These are phyloP conservation scores for Hymenoscyphus scutula DNA, from an alignment of 2,329 filamentous ascomycete species.

Conservation along the genomic window DNA sequence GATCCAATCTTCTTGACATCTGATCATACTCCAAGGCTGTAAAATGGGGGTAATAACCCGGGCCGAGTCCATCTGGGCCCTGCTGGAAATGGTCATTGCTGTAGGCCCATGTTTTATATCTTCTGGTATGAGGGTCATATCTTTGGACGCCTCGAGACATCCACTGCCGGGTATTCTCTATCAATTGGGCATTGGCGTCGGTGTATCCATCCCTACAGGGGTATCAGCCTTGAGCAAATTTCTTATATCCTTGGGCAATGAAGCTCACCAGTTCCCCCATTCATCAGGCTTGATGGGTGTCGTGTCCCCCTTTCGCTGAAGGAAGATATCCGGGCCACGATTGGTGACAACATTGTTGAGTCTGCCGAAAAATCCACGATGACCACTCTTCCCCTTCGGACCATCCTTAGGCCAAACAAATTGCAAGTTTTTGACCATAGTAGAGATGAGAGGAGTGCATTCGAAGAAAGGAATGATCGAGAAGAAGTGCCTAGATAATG, in stretches of 20 bases:
- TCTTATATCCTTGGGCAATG: background rate
- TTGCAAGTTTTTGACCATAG: slow-evolving; percentile 19
- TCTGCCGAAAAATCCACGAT: slow-evolving; percentile 31
- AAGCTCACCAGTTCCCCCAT: slow-evolving; percentile 34
- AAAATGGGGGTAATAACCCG: slow-evolving; percentile 28
- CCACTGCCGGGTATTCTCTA: slow-evolving; percentile 10
- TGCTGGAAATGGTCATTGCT: slow-evolving; percentile 22
- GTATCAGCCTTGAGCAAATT: too few relatives aligned
- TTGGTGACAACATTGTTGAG: slow-evolving; percentile 40
- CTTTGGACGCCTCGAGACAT: slow-evolving; percentile 22
- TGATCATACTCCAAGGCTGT: slow-evolving; percentile 24
- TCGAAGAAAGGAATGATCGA: background rate
- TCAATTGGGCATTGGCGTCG: slow-evolving; percentile 10
- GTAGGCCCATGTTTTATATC: slow-evolving; percentile 29
- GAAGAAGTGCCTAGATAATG: background rate
- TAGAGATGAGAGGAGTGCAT: background rate
- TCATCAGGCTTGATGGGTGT: slow-evolving; percentile 27
- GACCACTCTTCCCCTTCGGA: slow-evolving; percentile 23
- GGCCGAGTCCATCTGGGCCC: slow-evolving; percentile 15
- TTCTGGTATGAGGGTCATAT: slow-evolving; percentile 33
- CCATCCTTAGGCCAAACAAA: slow-evolving; percentile 36
- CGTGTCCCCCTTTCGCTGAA: slow-evolving; percentile 27
- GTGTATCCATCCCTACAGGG: slow-evolving; percentile 34
- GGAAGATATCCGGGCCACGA: slow-evolving; percentile 43
- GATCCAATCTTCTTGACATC: slow-evolving; percentile 17